Percentiles rank a stretch among this genome's conserved stretches.
Evolutionary conservation across 495 filamentous ascomycete genomes (phyloP).

Genomic region (Bathelium albidoporum): DNA sequence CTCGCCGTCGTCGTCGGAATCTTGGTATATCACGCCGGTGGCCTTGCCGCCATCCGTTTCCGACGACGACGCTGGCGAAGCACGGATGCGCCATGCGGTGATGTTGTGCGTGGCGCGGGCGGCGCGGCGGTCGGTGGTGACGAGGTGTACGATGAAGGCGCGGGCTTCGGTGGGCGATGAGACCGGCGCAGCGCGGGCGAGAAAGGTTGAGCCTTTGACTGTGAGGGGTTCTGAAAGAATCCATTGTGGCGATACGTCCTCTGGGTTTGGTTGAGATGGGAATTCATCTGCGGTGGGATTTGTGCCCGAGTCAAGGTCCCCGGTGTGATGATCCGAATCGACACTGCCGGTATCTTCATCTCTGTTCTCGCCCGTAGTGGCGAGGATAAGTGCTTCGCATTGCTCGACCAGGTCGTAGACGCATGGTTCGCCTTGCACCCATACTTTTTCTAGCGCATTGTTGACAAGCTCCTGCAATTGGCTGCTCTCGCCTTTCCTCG

Average conservation of each 20-base stretch:
- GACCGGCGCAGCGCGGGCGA: slow-evolving; percentile 64
- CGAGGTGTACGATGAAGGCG: slow-evolving; percentile 56
- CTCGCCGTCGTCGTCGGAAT: slow-evolving; percentile 94
- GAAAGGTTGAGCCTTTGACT: slow-evolving; percentile 81
- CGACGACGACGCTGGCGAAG: slow-evolving; percentile 22
- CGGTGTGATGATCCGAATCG: slow-evolving; percentile 1
- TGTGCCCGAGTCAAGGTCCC: neutral
- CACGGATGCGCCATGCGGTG: slow-evolving; percentile 52
- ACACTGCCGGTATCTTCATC: slow-evolving; percentile 9
- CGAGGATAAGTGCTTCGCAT: slow-evolving; percentile 33
- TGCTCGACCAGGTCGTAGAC: slow-evolving; percentile 79
- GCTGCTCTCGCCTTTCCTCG: slow-evolving; percentile 54
- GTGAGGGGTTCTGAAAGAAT: slow-evolving; percentile 50
- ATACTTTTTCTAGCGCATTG: slow-evolving; percentile 54
- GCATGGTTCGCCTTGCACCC: slow-evolving; percentile 66
- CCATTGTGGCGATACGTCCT: slow-evolving; percentile 20
- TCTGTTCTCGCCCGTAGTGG: slow-evolving; percentile 9
- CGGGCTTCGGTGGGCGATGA: slow-evolving; percentile 57
- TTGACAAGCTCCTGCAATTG: slow-evolving; percentile 55
- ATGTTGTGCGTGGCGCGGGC: slow-evolving; percentile 90
- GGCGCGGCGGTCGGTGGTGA: slow-evolving; percentile 69
- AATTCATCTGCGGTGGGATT: neutral
- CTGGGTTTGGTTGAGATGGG: neutral
- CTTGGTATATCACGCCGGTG: slow-evolving; percentile 57
- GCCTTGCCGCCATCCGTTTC: no score